These are phyloP conservation scores for Ceratorhiza oryzae-sativae DNA, from an alignment of 1,284 basidiomycete species.

Conservation along the genomic window DNA sequence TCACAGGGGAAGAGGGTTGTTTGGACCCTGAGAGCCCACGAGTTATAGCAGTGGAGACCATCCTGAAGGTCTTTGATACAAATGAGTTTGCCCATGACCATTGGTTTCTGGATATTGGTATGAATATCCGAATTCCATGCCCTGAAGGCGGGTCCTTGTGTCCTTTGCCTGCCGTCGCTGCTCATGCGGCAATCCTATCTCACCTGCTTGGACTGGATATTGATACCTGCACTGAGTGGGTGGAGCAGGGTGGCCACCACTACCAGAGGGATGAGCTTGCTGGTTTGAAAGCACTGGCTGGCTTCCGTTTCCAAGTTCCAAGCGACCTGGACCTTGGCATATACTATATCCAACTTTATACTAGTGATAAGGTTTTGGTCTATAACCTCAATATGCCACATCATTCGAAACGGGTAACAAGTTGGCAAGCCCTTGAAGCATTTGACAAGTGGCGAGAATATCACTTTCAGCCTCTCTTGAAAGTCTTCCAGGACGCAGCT, in stretches of 20 bases:
- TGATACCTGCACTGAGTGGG: not conserved
- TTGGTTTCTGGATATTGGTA: constrained; percentile 22
- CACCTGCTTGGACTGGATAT: not conserved
- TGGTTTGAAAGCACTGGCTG: constrained; percentile 2
- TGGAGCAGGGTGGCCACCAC: not conserved
- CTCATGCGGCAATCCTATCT: not conserved
- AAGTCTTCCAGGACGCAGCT: not conserved
- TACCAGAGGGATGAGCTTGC: constrained; percentile 26
- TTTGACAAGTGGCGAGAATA: not conserved
- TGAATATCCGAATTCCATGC: not conserved
- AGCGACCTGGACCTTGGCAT: not conserved
- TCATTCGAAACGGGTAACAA: not conserved
- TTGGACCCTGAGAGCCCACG: not conserved
- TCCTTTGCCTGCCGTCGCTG: not conserved
- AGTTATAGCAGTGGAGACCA: not conserved
- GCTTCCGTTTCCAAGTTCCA: constrained; percentile 10
- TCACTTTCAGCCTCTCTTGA: not conserved
- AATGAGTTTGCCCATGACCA: not conserved
- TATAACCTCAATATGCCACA: constrained; percentile 18
- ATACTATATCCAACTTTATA: constrained; percentile 8
- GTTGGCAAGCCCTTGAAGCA: not conserved
- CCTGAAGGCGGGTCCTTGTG: not conserved
- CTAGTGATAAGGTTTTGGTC: constrained; percentile 4
- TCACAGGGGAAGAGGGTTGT: not conserved
- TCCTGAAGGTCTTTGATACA: not conserved